phyloP scores from a whole-genome alignment of 108 stramenopile species.

The Seminavis robusta region DNA sequence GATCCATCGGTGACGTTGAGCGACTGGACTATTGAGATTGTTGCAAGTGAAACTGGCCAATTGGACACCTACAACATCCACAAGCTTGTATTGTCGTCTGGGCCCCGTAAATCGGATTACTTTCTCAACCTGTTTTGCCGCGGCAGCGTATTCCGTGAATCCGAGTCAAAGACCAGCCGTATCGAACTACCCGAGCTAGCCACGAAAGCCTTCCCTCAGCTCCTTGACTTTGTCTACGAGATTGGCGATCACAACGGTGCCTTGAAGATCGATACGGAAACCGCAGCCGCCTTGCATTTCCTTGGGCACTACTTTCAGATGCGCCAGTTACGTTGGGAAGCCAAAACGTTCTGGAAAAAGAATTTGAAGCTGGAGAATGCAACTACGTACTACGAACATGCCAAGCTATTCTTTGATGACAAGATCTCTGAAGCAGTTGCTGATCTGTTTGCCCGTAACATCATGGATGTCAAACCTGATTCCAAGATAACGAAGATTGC shows the following conservation, averaged over 20 bases:
- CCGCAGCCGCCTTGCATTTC: background rate
- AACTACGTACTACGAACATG: too few relatives aligned
- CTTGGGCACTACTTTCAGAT: background rate
- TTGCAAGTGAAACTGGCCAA: background rate
- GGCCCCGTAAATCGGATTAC: slow-evolving; percentile 34
- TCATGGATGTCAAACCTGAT: too few relatives aligned
- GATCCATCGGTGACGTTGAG: slow-evolving; percentile 20
- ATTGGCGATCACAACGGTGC: too few relatives aligned
- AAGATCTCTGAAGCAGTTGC: too few relatives aligned
- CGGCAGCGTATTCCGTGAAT: background rate
- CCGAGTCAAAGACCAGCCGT: background rate
- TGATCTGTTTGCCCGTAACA: too few relatives aligned
- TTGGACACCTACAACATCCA: slow-evolving; percentile 23
- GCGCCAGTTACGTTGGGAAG: background rate
- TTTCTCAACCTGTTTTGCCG: slow-evolving; percentile 14
- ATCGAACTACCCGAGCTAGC: background rate
- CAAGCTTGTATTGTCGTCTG: slow-evolving; percentile 15
- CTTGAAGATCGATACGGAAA: background rate
- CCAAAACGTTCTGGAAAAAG: background rate
- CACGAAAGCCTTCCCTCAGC: background rate
- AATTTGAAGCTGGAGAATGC: background rate
- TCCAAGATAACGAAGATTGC: too few relatives aligned
- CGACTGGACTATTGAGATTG: slow-evolving; percentile 32
- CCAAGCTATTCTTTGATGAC: too few relatives aligned
- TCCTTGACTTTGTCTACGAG: slow-evolving; percentile 1